Percentiles rank a stretch among this genome's conserved stretches.
phyloP scores from a whole-genome alignment of 2,329 filamentous ascomycete species.

The Botrytis cinerea region DNA sequence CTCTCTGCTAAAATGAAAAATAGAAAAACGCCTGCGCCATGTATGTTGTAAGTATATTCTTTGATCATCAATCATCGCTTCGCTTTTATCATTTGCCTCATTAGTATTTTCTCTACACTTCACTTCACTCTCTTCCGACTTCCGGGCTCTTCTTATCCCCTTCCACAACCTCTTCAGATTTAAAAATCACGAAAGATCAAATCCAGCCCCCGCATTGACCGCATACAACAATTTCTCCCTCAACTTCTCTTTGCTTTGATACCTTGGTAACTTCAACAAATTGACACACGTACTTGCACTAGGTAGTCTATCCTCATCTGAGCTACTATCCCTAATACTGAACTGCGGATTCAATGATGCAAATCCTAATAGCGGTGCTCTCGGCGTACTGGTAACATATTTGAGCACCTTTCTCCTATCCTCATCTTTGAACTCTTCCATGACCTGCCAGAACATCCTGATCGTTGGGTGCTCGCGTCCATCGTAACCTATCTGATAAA shows the following conservation, averaged over 20 bases:
- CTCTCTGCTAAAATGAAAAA: neutral
- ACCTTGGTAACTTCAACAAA: constrained; percentile 85
- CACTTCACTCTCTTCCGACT: neutral
- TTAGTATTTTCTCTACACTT: neutral
- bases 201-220: constrained; percentile 85
- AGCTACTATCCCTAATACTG: constrained; percentile 81
- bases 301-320: constrained; percentile 75
- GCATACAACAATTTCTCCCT: constrained; percentile 86
- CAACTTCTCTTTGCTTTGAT: constrained; percentile 64
- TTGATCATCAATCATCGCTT: constrained; percentile 10
- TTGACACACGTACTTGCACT: constrained; percentile 98
- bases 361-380: constrained; percentile 88
- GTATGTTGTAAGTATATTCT: constrained; percentile 7
- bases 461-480: constrained; percentile 82
- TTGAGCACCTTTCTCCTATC: constrained; percentile 87
- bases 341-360: constrained; percentile 81
- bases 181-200: constrained; percentile 61
- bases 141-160: neutral
- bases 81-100: constrained; percentile 15
- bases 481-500: constrained; percentile 90
- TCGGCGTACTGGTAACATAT: constrained; percentile 91
- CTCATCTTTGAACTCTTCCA: constrained; percentile 71
- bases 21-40: constrained; percentile 3
- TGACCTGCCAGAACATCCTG: constrained; percentile 86
- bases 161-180: neutral